phyloP scores from a whole-genome alignment of 805 yeast species.

The Suhomyces xylopsoci region DNA sequence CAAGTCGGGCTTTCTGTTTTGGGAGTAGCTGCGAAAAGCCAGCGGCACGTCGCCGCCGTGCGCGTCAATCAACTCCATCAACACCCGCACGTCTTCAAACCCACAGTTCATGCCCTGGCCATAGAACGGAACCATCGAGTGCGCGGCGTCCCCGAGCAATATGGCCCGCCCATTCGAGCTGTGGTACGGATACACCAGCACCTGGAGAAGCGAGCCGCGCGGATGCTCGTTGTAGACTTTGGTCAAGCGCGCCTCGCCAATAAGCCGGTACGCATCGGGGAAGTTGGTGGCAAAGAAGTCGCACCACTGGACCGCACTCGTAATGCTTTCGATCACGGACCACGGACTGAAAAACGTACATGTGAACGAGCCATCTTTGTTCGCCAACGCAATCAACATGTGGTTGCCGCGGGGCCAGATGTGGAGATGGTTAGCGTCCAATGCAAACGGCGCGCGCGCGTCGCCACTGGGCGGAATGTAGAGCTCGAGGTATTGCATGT shows the following conservation, averaged over 20 bases:
- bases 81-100: constrained; percentile 78
- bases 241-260: constrained; percentile 56
- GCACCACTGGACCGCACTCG: constrained; percentile 42
- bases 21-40: constrained; percentile 58
- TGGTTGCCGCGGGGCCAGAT: constrained; percentile 88
- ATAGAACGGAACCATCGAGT: constrained; percentile 96
- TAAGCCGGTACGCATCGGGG: constrained; percentile 68
- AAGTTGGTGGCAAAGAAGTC: constrained; percentile 60
- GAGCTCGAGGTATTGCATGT: constrained; percentile 79
- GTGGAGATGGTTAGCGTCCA: constrained; percentile 77
- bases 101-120: constrained; percentile 98
- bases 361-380: constrained; percentile 81
- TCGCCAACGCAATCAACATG: constrained; percentile 90
- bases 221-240: constrained; percentile 59
- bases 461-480: constrained; percentile 55
- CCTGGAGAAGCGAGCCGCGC: constrained; percentile 73
- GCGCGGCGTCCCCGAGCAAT: constrained; percentile 90
- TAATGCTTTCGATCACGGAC: constrained; percentile 54
- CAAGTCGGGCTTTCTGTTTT: constrained; percentile 59
- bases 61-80: constrained; percentile 51
- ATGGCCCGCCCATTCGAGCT: constrained; percentile 56
- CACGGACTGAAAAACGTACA: constrained; percentile 87
- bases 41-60: constrained; percentile 35
- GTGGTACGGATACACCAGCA: constrained; percentile 69
- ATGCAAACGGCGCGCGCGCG: constrained; percentile 36